Conservation (phyloP, 2,329 filamentous ascomycete species). For the Colletotrichum tanaceti region DNA sequence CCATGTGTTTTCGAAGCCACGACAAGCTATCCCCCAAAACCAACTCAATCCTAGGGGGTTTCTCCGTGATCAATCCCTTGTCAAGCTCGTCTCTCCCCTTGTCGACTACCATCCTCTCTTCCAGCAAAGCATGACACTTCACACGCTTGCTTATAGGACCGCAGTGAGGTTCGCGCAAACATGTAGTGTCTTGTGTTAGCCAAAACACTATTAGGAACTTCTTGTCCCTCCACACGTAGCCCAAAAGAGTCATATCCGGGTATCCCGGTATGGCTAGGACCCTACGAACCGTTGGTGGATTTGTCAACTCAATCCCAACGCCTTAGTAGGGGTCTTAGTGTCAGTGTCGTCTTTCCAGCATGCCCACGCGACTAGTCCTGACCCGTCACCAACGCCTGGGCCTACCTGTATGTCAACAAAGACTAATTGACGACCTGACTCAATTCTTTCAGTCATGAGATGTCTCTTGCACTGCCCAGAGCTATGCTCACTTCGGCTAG, state of each 20-base stretch:
- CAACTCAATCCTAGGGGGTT: slow-evolving; percentile 2
- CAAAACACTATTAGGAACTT: background rate
- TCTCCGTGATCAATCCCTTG: slow-evolving; percentile 18
- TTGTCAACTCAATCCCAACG: background rate
- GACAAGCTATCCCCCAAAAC: background rate
- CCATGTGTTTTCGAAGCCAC: background rate
- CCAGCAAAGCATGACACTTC: background rate
- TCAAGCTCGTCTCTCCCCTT: slow-evolving; percentile 10
- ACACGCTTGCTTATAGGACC: background rate
- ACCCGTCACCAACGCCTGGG: slow-evolving; percentile 9
- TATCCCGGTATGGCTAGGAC: background rate
- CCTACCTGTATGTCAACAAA: slow-evolving; percentile 20
- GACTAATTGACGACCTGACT: slow-evolving; percentile 3
- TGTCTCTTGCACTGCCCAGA: background rate
- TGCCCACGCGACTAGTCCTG: slow-evolving; percentile 12
- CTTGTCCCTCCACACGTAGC: background rate
- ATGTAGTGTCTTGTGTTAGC: background rate
- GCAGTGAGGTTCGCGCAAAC: background rate
- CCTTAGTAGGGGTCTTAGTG: slow-evolving; percentile 3
- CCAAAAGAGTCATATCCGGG: background rate
- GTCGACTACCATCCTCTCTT: background rate
- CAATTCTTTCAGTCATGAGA: slow-evolving; percentile 17
- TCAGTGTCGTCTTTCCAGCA: slow-evolving; percentile 7
- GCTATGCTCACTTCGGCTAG: slow-evolving; percentile 9
- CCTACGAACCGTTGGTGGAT: slow-evolving; percentile 6